phyloP scores from a whole-genome alignment of 2,329 filamentous ascomycete species.

The Fusarium marasasianum region DNA sequence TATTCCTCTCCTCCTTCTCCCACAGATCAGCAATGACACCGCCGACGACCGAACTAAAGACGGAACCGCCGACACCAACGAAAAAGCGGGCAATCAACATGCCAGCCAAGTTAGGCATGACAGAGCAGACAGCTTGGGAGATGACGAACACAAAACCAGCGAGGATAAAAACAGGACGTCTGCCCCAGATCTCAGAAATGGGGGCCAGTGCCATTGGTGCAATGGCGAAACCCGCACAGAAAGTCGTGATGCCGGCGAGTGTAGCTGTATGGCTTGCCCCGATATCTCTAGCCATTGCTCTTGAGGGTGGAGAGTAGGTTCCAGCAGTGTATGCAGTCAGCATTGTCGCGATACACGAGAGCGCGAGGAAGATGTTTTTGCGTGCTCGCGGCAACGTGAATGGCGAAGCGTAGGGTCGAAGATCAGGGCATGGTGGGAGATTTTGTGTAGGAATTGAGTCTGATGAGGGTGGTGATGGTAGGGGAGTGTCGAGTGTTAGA shows the following conservation, averaged over 20 bases:
- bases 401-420: conserved; percentile 74
- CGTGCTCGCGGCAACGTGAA: conserved; percentile 75
- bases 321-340: conserved; percentile 85
- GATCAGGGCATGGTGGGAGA: conserved; percentile 69
- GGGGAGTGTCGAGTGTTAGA: conserved; percentile 51
- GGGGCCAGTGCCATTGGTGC: conserved; percentile 91
- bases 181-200: conserved; percentile 87
- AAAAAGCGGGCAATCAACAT: conserved; percentile 82
- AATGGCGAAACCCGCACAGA: conserved; percentile 81
- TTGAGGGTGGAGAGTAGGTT: conserved; percentile 76
- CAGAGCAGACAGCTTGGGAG: conserved; percentile 77
- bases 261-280: conserved; percentile 71
- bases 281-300: conserved; percentile 73
- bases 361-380: conserved; percentile 75
- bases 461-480: conserved; percentile 46
- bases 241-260: conserved; percentile 81
- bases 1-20: conserved; percentile 80
- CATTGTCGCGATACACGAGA: conserved; percentile 80
- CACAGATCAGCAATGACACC: conserved; percentile 91
- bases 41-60: conserved; percentile 90
- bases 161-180: conserved; percentile 81
- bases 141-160: conserved; percentile 77
- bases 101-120: conserved; percentile 74
- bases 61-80: conserved; percentile 78
- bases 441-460: conserved; percentile 39